Percentiles rank a stretch among this genome's conserved stretches.
Conservation (phyloP, 306 rosid genomes). For the Rosa persica region DNA sequence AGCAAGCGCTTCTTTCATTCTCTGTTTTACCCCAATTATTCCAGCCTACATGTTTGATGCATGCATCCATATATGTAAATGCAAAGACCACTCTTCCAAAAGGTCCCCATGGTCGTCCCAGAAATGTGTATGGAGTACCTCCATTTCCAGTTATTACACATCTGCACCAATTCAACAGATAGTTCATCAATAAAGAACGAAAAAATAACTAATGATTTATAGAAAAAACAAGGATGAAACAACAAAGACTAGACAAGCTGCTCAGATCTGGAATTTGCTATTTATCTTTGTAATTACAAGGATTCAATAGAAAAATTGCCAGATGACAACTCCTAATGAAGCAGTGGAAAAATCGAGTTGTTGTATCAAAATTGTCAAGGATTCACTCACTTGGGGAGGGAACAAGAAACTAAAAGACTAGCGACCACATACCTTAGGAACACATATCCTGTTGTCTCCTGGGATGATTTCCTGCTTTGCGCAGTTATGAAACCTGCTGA, state of each 20-base stretch:
- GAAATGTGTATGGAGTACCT: slow-evolving; percentile 47
- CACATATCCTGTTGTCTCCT: slow-evolving; percentile 84
- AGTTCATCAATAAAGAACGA: slow-evolving; percentile 15
- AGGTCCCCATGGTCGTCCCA: slow-evolving; percentile 97
- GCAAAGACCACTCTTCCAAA: slow-evolving; percentile 89
- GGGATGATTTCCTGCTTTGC: slow-evolving; percentile 79
- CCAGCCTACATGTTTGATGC: slow-evolving; percentile 75
- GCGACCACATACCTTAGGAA: slow-evolving; percentile 59
- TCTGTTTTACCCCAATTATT: slow-evolving; percentile 78
- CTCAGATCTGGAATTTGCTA: neutral
- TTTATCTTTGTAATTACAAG: neutral
- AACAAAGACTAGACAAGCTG: neutral
- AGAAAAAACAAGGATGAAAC: slow-evolving; percentile 5
- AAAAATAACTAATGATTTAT: slow-evolving; percentile 2
- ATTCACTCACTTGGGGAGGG: neutral
- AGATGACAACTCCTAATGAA: neutral
- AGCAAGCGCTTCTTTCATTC: slow-evolving; percentile 75
- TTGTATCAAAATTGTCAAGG: neutral
- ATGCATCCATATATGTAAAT: slow-evolving; percentile 67
- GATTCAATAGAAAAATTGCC: neutral
- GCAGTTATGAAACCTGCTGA: slow-evolving; percentile 78
- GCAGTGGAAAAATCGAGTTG: neutral
- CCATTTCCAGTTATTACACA: slow-evolving; percentile 81
- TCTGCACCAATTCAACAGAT: slow-evolving; percentile 43
- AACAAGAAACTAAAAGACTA: neutral